A percentile compares a stretch with the other conserved stretches of the same genome.
Evolutionary conservation across 352 stramenopile genomes (phyloP).

Genomic region (Phytophthora fragariae): DNA sequence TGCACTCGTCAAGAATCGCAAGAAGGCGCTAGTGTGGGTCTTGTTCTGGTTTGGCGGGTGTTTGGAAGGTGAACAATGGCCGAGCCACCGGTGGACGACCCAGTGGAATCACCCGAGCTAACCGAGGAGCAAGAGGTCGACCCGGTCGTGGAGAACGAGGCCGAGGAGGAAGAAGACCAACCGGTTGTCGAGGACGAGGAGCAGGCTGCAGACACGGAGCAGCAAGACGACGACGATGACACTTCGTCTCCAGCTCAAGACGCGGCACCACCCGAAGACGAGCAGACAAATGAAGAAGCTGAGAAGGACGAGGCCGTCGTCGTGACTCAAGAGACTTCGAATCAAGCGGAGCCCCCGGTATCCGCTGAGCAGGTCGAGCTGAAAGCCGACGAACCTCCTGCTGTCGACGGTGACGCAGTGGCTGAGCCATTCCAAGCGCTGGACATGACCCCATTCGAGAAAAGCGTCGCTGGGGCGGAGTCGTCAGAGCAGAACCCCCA

Average conservation of each 20-base stretch:
- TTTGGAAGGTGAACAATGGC: slow-evolving; percentile 8
- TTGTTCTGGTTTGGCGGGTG: neutral
- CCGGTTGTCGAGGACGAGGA: neutral
- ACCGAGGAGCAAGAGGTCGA: slow-evolving; percentile 2
- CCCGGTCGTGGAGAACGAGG: slow-evolving; percentile 2
- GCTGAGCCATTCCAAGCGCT: slow-evolving; percentile 22
- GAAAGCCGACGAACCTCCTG: neutral
- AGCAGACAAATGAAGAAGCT: neutral
- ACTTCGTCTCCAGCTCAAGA: neutral
- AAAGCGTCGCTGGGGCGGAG: slow-evolving; percentile 7
- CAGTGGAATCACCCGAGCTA: neutral
- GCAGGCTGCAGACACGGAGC: neutral
- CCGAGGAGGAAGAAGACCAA: neutral
- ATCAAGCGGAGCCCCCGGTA: slow-evolving; percentile 7
- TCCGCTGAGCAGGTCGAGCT: slow-evolving; percentile 7
- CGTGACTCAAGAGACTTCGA: neutral
- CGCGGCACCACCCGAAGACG: neutral
- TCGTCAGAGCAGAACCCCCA: slow-evolving; percentile 1
- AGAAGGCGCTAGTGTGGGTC: neutral
- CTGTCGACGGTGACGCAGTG: neutral
- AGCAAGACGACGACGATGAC: slow-evolving; percentile 2
- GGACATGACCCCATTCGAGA: slow-evolving; percentile 25
- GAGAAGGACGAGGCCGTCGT: neutral
- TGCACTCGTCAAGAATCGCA: slow-evolving; percentile 18
- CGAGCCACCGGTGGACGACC: slow-evolving; percentile 10